Evolutionary conservation across 108 stramenopile genomes (phyloP).

Genomic region (Cyclotella choctawhatcheeana): DNA sequence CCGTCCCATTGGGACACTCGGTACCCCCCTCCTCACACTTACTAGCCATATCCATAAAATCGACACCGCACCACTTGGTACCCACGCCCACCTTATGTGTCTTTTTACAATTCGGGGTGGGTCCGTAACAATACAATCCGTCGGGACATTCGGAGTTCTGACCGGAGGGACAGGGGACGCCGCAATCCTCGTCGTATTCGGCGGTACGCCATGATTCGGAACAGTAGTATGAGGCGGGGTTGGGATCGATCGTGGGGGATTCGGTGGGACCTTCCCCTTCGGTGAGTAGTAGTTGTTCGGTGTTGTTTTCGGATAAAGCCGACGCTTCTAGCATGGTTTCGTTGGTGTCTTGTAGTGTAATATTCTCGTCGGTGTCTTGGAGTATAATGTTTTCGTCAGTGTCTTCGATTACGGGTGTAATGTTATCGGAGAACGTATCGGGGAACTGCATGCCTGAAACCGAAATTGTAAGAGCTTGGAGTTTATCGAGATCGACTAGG

Average conservation of each 20-base stretch:
- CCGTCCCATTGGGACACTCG: constrained; percentile 20
- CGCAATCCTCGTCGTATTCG: constrained; percentile 25
- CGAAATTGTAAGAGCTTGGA: too few relatives aligned
- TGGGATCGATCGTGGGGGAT: constrained; percentile 28
- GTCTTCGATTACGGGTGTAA: too few relatives aligned
- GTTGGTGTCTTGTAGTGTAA: neutral
- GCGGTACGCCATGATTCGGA: neutral
- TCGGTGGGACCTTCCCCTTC: too few relatives aligned
- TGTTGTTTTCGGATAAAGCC: neutral
- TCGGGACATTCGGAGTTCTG: constrained; percentile 14
- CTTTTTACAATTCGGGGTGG: neutral
- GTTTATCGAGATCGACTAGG: too few relatives aligned
- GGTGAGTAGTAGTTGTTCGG: neutral
- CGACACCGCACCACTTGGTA: constrained; percentile 18
- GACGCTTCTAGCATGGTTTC: neutral
- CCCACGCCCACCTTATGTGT: constrained; percentile 4
- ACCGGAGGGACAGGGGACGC: constrained; percentile 20
- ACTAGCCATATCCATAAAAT: constrained; percentile 19
- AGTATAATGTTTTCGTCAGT: too few relatives aligned
- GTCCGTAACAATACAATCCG: constrained; percentile 16
- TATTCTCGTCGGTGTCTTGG: constrained; percentile 3
- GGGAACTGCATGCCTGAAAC: too few relatives aligned
- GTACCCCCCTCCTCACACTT: constrained; percentile 21
- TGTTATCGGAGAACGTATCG: too few relatives aligned
- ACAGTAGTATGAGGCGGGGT: constrained; percentile 34